Base-by-base conservation (phyloP, 352 stramenopile genomes). In the Aphanomyces euteiches region DNA sequence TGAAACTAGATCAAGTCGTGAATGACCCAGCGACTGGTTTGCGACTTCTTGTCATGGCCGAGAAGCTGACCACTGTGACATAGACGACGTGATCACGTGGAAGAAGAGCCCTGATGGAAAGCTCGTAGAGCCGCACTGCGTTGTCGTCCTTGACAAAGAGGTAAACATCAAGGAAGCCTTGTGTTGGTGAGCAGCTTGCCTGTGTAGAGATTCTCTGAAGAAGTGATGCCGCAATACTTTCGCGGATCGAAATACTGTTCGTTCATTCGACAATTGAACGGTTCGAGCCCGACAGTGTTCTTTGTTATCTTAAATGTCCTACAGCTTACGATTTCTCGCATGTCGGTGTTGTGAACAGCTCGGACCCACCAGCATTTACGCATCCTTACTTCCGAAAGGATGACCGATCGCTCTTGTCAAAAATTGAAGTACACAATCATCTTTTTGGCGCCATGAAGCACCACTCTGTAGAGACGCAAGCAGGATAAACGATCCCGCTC, bases 21-120 rank as follows among this genome's bases (percentile, higher is more conserved):
- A 70, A 70, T 6, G 64, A 70, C 45, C 64, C 64, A 7, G 21
- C 50, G 7, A 70, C 64, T 43, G 64, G 64, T 70, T 8, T 21
- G 39, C 15, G 13, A 10, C 6, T 4, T 34, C 13, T 10, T 60
- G 17, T 19, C 2, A 17, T 47, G 47, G 36, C 8, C 54, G 28
- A 39, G 6, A 5, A 17, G 54, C 4, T 12, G 21, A 12, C 8
- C 6, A 15, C 41, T 17, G 37, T 38, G 13, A 64, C 39, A 13
- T 63, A 70, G 64, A 70, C 53, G 64, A 70, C 47, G 53, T 70
- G 8, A 70, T 70, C 37, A 70, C 64, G 19, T 70, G 64, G 64
- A 70, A 70, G 17, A 47, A 50, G 2, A 34, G 28, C 12, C 12
- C 40, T 10, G 64, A 70, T 47, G 64, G 64, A 3, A 36, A 38